Percentiles rank a stretch among this genome's conserved stretches.
phyloP scores from a whole-genome alignment of 495 filamentous ascomycete species.

The Penicillium alfredii region DNA sequence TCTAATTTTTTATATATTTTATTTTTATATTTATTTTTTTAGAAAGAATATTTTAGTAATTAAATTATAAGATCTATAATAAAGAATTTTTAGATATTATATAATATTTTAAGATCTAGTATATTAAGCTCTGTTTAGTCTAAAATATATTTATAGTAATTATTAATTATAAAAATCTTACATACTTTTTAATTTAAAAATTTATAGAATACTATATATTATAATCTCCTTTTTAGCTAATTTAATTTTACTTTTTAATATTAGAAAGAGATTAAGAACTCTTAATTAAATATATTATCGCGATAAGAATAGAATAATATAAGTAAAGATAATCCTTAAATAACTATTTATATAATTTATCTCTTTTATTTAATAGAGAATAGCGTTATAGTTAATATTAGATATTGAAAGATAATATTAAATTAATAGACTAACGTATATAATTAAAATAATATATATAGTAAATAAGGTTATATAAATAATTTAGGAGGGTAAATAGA shows the following conservation, averaged over 20 bases:
- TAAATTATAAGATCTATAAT: background rate
- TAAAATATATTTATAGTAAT: background rate
- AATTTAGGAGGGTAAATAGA: too few species aligned
- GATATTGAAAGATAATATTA: background rate
- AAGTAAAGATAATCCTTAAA: background rate
- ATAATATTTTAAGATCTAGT: background rate
- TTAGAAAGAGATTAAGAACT: background rate
- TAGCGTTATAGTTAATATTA: too few species aligned
- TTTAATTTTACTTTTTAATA: background rate
- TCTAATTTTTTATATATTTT: background rate
- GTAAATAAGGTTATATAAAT: too few species aligned
- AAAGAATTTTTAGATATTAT: background rate
- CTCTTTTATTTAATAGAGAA: too few species aligned
- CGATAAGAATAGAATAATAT: background rate
- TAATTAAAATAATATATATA: background rate
- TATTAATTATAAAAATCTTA: background rate
- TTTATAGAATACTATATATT: background rate
- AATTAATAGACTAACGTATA: background rate
- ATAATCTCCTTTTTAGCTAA: background rate
- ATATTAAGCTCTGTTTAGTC: background rate
- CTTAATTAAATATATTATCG: background rate
- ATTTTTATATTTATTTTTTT: background rate
- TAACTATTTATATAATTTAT: too few species aligned
- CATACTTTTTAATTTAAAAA: background rate
- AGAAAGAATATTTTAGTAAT: background rate